Percentiles rank a stretch among this genome's conserved stretches.
These are phyloP conservation scores for Aspergillus spinulosporus DNA, from an alignment of 2,329 filamentous ascomycete species.

Conservation along the genomic window DNA sequence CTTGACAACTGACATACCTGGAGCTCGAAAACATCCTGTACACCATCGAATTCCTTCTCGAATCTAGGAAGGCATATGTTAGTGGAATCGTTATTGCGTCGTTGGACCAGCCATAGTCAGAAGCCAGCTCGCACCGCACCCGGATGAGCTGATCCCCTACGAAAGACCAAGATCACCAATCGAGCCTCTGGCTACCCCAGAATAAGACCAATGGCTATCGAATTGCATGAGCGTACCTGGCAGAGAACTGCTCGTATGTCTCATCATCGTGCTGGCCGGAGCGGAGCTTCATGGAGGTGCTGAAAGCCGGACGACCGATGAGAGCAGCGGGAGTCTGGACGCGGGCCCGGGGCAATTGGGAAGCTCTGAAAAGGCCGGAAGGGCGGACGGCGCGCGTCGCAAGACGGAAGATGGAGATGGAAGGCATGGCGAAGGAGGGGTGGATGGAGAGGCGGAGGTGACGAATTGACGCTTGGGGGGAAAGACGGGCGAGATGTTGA, in stretches of 20 bases:
- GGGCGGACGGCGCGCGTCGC: constrained; percentile 66
- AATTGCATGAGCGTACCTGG: constrained; percentile 66
- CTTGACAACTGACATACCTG: constrained; percentile 65
- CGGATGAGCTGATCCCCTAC: constrained; percentile 20
- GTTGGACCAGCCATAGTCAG: neutral
- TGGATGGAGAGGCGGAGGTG: constrained; percentile 26
- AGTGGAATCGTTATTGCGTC: constrained; percentile 25
- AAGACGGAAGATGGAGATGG: constrained; percentile 67
- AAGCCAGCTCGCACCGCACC: neutral
- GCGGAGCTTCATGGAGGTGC: constrained; percentile 56
- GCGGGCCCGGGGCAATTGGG: constrained; percentile 59
- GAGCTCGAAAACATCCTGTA: constrained; percentile 99
- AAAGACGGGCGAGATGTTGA: constrained; percentile 22
- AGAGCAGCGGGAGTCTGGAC: constrained; percentile 57
- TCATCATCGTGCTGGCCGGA: constrained; percentile 77
- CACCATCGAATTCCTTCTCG: constrained; percentile 97
- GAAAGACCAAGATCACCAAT: constrained; percentile 5
- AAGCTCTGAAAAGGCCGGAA: constrained; percentile 63
- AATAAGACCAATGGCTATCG: constrained; percentile 26
- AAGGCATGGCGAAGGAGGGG: constrained; percentile 57
- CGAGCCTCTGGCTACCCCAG: constrained; percentile 15
- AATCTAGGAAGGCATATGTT: constrained; percentile 65
- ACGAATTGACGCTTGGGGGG: constrained; percentile 26
- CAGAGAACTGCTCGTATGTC: constrained; percentile 98
- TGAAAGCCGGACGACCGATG: constrained; percentile 62